Evolutionary conservation across 768 basidiomycete genomes (phyloP).

Genomic region (Cyathus striatus): DNA sequence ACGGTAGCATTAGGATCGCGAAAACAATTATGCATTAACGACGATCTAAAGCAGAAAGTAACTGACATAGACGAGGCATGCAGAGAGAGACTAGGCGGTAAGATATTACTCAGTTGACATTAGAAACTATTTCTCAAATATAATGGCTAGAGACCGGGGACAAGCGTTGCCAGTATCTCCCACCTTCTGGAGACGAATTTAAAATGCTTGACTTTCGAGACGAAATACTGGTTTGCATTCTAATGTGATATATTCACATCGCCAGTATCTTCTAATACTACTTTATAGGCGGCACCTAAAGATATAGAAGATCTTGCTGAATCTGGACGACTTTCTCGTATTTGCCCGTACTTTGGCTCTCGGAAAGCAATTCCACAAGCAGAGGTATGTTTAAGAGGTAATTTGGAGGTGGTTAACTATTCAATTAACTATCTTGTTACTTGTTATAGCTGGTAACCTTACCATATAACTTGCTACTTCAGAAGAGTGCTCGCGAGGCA

Average conservation of each 20-base stretch:
- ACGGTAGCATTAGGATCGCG: constrained; percentile 87
- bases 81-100: constrained; percentile 73
- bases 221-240: constrained; percentile 64
- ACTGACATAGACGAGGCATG: constrained; percentile 86
- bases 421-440: background rate
- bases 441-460: constrained; percentile 71
- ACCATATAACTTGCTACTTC: constrained; percentile 89
- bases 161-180: constrained; percentile 73
- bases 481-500: constrained; percentile 78
- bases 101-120: constrained; percentile 6
- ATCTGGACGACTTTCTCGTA: constrained; percentile 60
- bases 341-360: constrained; percentile 93
- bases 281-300: constrained; percentile 70
- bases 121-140: background rate
- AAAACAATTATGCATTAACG: constrained; percentile 91
- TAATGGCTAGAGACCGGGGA: constrained; percentile 48
- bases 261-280: constrained; percentile 1
- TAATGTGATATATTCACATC: background rate
- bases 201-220: constrained; percentile 81
- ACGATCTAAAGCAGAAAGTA: constrained; percentile 55
- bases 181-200: constrained; percentile 60
- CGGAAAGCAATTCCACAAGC: constrained; percentile 85
- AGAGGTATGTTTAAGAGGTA: constrained; percentile 50
- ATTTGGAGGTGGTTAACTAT: background rate
- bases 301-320: constrained; percentile 91